These are phyloP conservation scores for Sclerotinia subarctica DNA, from an alignment of 2,329 filamentous ascomycete species.

Conservation along the genomic window DNA sequence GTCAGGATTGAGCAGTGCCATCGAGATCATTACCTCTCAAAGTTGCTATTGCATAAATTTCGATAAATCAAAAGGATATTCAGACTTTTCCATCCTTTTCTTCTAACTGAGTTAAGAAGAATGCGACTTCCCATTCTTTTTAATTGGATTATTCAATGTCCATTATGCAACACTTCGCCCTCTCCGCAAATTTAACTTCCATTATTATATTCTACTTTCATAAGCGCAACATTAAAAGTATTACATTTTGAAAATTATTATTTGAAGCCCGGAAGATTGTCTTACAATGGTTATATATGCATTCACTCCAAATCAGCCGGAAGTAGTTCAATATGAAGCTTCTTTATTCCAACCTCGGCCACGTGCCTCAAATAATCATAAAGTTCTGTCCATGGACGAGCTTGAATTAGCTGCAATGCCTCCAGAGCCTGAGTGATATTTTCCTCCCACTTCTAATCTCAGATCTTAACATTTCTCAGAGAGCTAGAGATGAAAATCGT, in stretches of 20 bases:
- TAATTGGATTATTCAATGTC: too few relatives aligned
- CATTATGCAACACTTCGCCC: not conserved
- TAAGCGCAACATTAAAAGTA: not conserved
- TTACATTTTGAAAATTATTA: not conserved
- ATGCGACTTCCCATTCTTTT: not conserved
- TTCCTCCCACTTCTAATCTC: not conserved
- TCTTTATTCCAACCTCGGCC: not conserved
- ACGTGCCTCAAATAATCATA: not conserved
- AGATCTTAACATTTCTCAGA: not conserved
- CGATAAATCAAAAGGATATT: not conserved
- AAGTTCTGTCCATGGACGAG: not conserved
- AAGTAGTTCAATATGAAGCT: not conserved
- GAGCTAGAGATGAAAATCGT: not conserved
- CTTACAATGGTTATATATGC: not conserved
- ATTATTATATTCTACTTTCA: too few relatives aligned
- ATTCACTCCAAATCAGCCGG: not conserved
- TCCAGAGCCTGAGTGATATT: not conserved
- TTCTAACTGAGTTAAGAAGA: not conserved
- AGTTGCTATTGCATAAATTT: too few relatives aligned
- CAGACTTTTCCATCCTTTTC: not conserved
- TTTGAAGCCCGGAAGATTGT: not conserved
- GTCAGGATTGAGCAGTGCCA: not conserved
- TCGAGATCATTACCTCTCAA: too few relatives aligned
- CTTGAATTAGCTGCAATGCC: not conserved
- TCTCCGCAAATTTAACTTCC: not conserved